Conservation (phyloP, 441 rosid species). For the Croton setiger region DNA sequence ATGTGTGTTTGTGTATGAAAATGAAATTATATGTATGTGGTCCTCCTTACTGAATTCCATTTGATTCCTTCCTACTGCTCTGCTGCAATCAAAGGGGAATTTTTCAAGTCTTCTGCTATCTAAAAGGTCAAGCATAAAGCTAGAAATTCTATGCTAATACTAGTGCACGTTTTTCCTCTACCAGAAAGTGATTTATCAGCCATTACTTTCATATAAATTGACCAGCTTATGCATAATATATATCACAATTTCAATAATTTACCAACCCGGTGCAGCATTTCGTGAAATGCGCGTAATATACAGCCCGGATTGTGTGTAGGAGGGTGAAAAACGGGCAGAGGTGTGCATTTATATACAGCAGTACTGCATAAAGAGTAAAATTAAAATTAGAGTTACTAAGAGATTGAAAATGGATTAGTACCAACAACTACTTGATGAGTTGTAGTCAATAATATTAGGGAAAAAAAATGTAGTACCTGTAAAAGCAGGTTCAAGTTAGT, state of each 20-base stretch:
- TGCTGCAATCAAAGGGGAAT: slow-evolving; percentile 9
- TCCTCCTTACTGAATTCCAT: slow-evolving; percentile 7
- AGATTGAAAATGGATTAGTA: background rate
- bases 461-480: slow-evolving; percentile 19
- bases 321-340: background rate
- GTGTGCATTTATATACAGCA: background rate
- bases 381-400: background rate
- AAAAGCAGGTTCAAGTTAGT: slow-evolving; percentile 25
- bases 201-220: slow-evolving; percentile 2
- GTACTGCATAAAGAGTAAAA: background rate
- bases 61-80: slow-evolving; percentile 15
- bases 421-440: slow-evolving; percentile 24
- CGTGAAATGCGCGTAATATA: background rate
- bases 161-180: slow-evolving; percentile 15
- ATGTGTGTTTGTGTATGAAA: background rate
- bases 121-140: slow-evolving; percentile 15
- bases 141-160: slow-evolving; percentile 16
- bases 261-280: background rate
- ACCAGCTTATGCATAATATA: background rate
- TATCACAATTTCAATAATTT: background rate
- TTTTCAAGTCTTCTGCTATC: slow-evolving; percentile 9
- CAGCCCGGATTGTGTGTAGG: background rate
- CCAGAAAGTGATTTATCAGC: slow-evolving; percentile 12
- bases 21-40: background rate
- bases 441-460: slow-evolving; percentile 29